Base-by-base conservation (phyloP, 2,329 filamentous ascomycete genomes). In the Fusarium subtropicale region DNA sequence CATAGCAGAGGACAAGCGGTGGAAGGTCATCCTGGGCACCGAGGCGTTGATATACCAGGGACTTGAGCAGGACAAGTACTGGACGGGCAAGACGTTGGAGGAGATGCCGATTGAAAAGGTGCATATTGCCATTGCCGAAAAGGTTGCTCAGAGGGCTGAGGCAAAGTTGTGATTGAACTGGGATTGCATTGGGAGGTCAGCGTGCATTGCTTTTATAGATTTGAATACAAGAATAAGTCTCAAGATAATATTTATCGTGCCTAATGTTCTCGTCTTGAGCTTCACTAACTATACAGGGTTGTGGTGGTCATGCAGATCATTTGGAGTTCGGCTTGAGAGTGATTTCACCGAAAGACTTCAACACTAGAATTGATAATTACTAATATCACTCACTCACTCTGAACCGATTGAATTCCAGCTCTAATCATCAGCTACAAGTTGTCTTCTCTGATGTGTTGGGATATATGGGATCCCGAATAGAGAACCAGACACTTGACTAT, bases 11-110 rank as follows among this genome's bases (percentile, higher is more conserved):
- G 78, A 80, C 4, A 82, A 83, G 12, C 90, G 90, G 0, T 94
- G 92, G 92, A 86, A 90, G 78, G 88, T 94, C 2, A 91, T 94
- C 26, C 77, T 92, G 8, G 92, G 92, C 0, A 93, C 91, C 0
- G 92, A 94, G 81, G 90, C 91, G 0, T 81, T 94, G 83, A 91
- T 94, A 68, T 93, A 89, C 80, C 91, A 94, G 78, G 92, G 91
- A 0, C 77, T 94, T 20, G 91, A 92, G 78, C 91, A 92, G 77
- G 83, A 86, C 64, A 79, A 77, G 54, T 83, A 83, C 66, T 93
- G 91, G 91, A 92, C 90, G 0, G 90, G 90, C 0, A 84, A 81
- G 71, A 77, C 84, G 31, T 76, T 89, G 2, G 81, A 83, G 15
- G 83, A 91, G 34, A 78, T 92, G 58, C 72, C 72, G 2, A 59